Percentiles rank a stretch among this genome's conserved stretches.
Evolutionary conservation across 352 stramenopile genomes (phyloP).

Genomic region (Albugo candida): DNA sequence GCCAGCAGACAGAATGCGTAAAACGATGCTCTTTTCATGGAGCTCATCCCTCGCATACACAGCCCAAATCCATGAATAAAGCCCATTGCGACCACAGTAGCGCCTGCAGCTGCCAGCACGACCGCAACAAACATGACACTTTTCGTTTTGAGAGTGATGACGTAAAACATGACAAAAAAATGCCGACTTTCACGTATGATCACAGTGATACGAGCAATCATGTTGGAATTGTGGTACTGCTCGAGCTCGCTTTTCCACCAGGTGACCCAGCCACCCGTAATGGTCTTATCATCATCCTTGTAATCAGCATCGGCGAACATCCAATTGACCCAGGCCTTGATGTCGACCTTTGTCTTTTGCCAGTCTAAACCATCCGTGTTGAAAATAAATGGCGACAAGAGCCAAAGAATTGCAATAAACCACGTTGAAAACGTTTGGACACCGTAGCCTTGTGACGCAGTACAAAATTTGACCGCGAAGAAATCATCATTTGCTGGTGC

Average conservation of each 20-base stretch:
- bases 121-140: conserved; percentile 25
- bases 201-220: conserved; percentile 53
- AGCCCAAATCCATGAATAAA: conserved; percentile 17
- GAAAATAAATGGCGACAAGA: conserved; percentile 65
- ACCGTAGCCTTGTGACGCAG: conserved; percentile 52
- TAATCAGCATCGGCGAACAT: conserved; percentile 60
- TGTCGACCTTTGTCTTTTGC: conserved; percentile 69
- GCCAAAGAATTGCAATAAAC: conserved; percentile 50
- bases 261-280: conserved; percentile 50
- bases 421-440: conserved; percentile 70
- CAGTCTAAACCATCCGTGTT: conserved; percentile 73
- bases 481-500: conserved; percentile 20
- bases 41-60: conserved; percentile 13
- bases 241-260: conserved; percentile 70
- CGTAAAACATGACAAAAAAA: conserved; percentile 74
- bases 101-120: conserved; percentile 29
- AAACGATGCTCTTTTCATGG: conserved; percentile 19
- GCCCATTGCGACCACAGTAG: conserved; percentile 35
- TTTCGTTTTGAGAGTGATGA: conserved; percentile 43
- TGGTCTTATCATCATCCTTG: conserved; percentile 35
- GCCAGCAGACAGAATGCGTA: conserved; percentile 28
- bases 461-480: conserved; percentile 30
- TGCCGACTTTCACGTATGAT: conserved; percentile 56
- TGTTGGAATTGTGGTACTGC: conserved; percentile 45
- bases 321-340: conserved; percentile 49